Percentiles rank a stretch among this genome's conserved stretches.
Evolutionary conservation across 2,329 filamentous ascomycete species (phyloP).

Genomic region (Pseudogymnoascus sp.): DNA sequence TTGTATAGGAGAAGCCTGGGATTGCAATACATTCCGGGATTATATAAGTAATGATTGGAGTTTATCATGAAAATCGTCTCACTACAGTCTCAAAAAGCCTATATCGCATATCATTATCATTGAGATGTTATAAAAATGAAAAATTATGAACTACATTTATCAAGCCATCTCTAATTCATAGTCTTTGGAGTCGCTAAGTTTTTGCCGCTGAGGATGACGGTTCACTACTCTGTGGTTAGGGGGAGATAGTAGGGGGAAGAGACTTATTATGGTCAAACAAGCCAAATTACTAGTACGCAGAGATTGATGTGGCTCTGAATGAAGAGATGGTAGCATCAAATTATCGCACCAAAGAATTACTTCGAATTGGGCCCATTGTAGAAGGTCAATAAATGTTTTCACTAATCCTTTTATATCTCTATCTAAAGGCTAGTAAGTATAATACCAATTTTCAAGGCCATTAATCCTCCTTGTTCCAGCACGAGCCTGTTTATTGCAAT

Average conservation of each 20-base stretch:
- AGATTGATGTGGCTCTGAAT: background rate
- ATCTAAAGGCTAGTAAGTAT: background rate
- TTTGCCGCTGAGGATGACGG: background rate
- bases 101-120: background rate
- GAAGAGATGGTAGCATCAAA: background rate
- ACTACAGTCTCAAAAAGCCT: background rate
- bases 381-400: background rate
- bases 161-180: background rate
- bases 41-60: background rate
- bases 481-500: background rate
- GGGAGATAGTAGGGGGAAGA: background rate
- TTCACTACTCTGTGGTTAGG: background rate
- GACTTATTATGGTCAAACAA: background rate
- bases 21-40: background rate
- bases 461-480: background rate
- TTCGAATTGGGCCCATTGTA: background rate
- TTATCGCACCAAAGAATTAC: background rate
- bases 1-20: background rate
- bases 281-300: background rate
- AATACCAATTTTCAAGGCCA: background rate
- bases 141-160: background rate
- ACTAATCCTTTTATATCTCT: background rate
- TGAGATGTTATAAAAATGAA: background rate
- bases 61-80: background rate
- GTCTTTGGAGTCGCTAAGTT: background rate